Evolutionary conservation across 2,329 filamentous ascomycete species (phyloP).

Genomic region (Coniosporium tulheliwenetii): DNA sequence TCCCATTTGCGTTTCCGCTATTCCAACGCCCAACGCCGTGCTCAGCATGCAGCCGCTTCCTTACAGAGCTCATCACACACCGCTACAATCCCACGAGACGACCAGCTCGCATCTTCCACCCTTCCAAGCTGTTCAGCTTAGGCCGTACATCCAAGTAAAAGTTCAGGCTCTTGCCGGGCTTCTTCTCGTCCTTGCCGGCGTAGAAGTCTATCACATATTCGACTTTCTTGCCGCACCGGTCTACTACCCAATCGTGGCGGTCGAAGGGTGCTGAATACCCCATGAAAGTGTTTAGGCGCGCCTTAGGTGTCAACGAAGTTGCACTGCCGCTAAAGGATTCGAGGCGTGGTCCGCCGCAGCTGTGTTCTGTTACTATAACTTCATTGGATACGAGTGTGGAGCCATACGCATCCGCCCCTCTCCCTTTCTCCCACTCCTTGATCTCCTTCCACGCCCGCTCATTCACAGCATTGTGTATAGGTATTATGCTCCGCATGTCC

Average conservation of each 20-base stretch:
- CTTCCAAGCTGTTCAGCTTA: constrained; percentile 48
- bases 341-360: constrained; percentile 64
- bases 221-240: constrained; percentile 69
- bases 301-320: constrained; percentile 57
- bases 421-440: constrained; percentile 64
- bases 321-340: constrained; percentile 64
- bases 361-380: constrained; percentile 21
- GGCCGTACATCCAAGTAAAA: constrained; percentile 52
- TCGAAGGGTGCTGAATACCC: constrained; percentile 93
- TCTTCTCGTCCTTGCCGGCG: constrained; percentile 44
- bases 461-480: constrained; percentile 97
- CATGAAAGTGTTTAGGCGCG: constrained; percentile 64
- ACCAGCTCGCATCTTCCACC: constrained; percentile 39
- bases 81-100: constrained; percentile 28
- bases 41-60: no score
- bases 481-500: constrained; percentile 85
- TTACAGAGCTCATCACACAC: not conserved
- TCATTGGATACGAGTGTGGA: not conserved
- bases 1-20: no score
- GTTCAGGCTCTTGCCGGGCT: constrained; percentile 32
- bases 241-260: constrained; percentile 92
- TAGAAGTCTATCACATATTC: constrained; percentile 99
- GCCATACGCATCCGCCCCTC: constrained; percentile 39
- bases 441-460: constrained; percentile 93
- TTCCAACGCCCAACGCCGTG: no score